Percentiles rank a stretch among this genome's conserved stretches.
phyloP scores from a whole-genome alignment of 805 yeast species.

The Ogataea sp. region DNA sequence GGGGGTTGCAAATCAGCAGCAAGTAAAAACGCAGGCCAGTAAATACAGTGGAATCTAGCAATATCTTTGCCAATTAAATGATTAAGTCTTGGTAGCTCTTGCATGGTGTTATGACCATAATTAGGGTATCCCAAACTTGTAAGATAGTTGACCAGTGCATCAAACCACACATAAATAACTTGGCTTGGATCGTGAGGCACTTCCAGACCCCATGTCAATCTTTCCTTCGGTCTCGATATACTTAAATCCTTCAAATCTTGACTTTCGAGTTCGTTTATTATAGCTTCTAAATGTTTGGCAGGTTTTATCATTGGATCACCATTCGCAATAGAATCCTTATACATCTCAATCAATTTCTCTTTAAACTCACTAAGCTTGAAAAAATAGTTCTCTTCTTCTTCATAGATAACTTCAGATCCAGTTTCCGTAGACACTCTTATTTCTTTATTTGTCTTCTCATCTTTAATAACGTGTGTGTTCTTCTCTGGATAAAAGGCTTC shows the following conservation, averaged over 20 bases:
- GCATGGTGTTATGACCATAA: background rate
- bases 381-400: constrained; percentile 80
- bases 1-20: constrained; percentile 76
- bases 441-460: constrained; percentile 24
- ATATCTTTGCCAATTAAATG: constrained; percentile 94
- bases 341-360: constrained; percentile 38
- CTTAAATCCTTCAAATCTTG: constrained; percentile 58
- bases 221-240: constrained; percentile 73
- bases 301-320: constrained; percentile 55
- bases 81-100: constrained; percentile 26
- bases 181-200: constrained; percentile 79
- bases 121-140: constrained; percentile 57
- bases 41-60: constrained; percentile 76
- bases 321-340: constrained; percentile 35
- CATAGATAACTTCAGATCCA: constrained; percentile 64
- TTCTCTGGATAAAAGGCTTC: constrained; percentile 88
- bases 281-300: constrained; percentile 37
- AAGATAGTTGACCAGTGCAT: constrained; percentile 80
- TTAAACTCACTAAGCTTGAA: constrained; percentile 65
- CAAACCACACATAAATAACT: constrained; percentile 92
- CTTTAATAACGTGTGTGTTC: constrained; percentile 45
- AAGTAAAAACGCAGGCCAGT: constrained; percentile 89
- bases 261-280: constrained; percentile 49
- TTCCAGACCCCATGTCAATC: constrained; percentile 83
- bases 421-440: constrained; percentile 53